Conservation (phyloP, 2,329 filamentous ascomycete genomes). For the Fusarium sp. region DNA sequence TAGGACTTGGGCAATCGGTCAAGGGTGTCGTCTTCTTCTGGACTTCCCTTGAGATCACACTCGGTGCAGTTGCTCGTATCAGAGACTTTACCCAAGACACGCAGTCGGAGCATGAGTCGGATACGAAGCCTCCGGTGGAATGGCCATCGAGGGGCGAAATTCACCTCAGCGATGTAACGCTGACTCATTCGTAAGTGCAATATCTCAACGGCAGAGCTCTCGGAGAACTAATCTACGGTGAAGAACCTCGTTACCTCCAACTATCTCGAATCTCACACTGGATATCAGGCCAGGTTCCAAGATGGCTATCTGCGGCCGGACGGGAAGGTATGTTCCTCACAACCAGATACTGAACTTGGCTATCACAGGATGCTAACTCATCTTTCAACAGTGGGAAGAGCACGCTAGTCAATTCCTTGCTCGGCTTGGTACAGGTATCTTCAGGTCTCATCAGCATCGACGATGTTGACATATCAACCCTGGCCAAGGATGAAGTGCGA, state of each 20-base stretch:
- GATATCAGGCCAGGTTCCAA: neutral
- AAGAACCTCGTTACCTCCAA: neutral
- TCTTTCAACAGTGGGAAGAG: neutral
- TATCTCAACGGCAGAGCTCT: accelerated
- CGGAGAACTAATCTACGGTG: accelerated
- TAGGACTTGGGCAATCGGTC: neutral
- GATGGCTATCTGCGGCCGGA: neutral
- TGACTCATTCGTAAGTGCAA: neutral
- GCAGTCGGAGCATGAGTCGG: neutral
- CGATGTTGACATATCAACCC: neutral
- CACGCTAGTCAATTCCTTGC: neutral
- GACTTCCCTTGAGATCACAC: neutral
- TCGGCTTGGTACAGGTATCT: neutral
- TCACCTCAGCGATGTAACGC: neutral
- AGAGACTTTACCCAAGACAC: neutral
- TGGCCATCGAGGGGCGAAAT: neutral
- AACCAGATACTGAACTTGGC: too few species aligned
- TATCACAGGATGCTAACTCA: neutral
- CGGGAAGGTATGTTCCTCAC: neutral
- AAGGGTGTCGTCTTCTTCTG: neutral
- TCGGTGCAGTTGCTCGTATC: neutral
- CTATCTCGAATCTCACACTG: neutral
- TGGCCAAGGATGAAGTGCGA: neutral
- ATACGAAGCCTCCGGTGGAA: neutral
- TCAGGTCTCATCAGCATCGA: neutral